Percentiles rank a stretch among this genome's conserved stretches.
Conservation (phyloP, 129 eudicot genomes). For the carrot (Daucus carota) region DH1_v3.0 NC_030386.2:22072501-22073000, state of each 20-base stretch:
- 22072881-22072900: constrained; percentile 54
- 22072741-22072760: constrained; percentile 50
- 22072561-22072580: constrained; percentile 53
- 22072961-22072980: constrained; percentile 48
- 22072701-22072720: constrained; percentile 42
- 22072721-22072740: constrained; percentile 39
- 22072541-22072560: constrained; percentile 71
- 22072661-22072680: constrained; percentile 59
- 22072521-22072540: constrained; percentile 45
- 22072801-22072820: constrained; percentile 30
- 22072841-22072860: constrained; percentile 66
- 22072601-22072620: constrained; percentile 54
- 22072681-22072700: constrained; percentile 47
- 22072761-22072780: constrained; percentile 45
- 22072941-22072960: constrained; percentile 49
- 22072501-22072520: constrained; percentile 31
- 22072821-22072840: constrained; percentile 50
- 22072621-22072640: constrained; percentile 40
- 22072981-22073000: constrained; percentile 44
- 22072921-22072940: constrained; percentile 65
- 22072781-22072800: constrained; percentile 53
- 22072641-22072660: constrained; percentile 61
- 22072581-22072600: constrained; percentile 46
- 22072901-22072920: constrained; percentile 51
- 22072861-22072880: constrained; percentile 60